Conservation (phyloP, 371 early-diverging fungal species). For the Funneliformis caledonium region DNA sequence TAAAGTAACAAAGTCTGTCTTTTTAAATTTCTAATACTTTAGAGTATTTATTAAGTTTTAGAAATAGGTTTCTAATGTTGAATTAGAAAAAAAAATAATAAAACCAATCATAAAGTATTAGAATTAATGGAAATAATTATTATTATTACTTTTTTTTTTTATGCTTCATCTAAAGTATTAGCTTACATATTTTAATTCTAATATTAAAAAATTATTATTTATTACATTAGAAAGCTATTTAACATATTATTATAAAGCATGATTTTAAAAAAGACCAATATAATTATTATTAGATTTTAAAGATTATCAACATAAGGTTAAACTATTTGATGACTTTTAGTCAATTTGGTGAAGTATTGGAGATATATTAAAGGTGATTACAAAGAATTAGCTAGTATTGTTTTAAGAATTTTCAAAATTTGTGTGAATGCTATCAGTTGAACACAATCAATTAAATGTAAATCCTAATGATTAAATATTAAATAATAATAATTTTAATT, state of each 20-base stretch:
- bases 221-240: not conserved
- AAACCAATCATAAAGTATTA: not conserved
- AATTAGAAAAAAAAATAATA: not conserved
- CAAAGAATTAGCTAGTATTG: slow-evolving; percentile 6
- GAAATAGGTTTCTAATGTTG: not conserved
- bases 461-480: slow-evolving; percentile 10
- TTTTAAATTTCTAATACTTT: slow-evolving; percentile 22
- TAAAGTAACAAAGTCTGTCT: not conserved
- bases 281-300: not conserved
- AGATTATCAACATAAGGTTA: not conserved
- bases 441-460: not conserved
- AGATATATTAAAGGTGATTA: not conserved
- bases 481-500: not conserved
- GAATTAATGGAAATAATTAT: slow-evolving; percentile 12
- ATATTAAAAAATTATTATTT: slow-evolving; percentile 9
- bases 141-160: slow-evolving; percentile 20
- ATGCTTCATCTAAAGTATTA: not conserved
- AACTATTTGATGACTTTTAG: not conserved
- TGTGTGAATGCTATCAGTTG: not conserved
- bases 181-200: not conserved
- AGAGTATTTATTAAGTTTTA: not conserved
- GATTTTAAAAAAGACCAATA: too few relatives aligned
- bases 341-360: slow-evolving; percentile 14
- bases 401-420: slow-evolving; percentile 11
- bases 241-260: not conserved